These are phyloP conservation scores for Sphagnurus paluster DNA, from an alignment of 1,284 basidiomycete species.

Conservation along the genomic window DNA sequence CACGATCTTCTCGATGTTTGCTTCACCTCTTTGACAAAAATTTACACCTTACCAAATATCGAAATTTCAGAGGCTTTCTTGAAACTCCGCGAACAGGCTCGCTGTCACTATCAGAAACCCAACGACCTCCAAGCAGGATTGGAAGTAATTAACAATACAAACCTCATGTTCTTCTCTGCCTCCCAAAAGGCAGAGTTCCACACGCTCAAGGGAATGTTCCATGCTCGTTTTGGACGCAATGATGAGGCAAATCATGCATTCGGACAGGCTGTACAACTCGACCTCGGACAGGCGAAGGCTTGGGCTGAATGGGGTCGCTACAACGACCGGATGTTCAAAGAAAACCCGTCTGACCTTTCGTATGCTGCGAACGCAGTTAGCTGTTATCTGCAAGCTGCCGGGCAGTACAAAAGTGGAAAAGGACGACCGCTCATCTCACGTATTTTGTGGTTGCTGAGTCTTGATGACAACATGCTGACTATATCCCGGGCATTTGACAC, in stretches of 20 bases:
- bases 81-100: slow-evolving; percentile 98
- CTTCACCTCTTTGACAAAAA: slow-evolving; percentile 93
- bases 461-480: slow-evolving; percentile 79
- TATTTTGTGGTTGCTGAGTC: slow-evolving; percentile 94
- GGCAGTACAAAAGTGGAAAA: slow-evolving; percentile 94
- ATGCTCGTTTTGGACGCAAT: slow-evolving; percentile 83
- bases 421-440: slow-evolving; percentile 90
- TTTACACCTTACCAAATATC: slow-evolving; percentile 99
- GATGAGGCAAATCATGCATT: slow-evolving; percentile 95
- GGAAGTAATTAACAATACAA: slow-evolving; percentile 99
- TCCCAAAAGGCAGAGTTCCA: slow-evolving; percentile 98
- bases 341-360: slow-evolving; percentile 70
- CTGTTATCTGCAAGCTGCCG: slow-evolving; percentile 97
- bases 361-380: slow-evolving; percentile 92
- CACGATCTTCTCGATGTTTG: slow-evolving; percentile 97
- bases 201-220: slow-evolving; percentile 99
- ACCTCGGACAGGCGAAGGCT: slow-evolving; percentile 93
- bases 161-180: slow-evolving; percentile 96
- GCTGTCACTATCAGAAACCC: slow-evolving; percentile 96
- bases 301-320: slow-evolving; percentile 99
- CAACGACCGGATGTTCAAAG: slow-evolving; percentile 93
- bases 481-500: slow-evolving; percentile 93
- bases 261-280: slow-evolving; percentile 94
- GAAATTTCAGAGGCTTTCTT: slow-evolving; percentile 99
- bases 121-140: slow-evolving; percentile 92